Percentiles rank a stretch among this genome's conserved stretches.
These are phyloP conservation scores for Colletotrichum tropicicola DNA, from an alignment of 2,329 filamentous ascomycete genomes.

Conservation along the genomic window DNA sequence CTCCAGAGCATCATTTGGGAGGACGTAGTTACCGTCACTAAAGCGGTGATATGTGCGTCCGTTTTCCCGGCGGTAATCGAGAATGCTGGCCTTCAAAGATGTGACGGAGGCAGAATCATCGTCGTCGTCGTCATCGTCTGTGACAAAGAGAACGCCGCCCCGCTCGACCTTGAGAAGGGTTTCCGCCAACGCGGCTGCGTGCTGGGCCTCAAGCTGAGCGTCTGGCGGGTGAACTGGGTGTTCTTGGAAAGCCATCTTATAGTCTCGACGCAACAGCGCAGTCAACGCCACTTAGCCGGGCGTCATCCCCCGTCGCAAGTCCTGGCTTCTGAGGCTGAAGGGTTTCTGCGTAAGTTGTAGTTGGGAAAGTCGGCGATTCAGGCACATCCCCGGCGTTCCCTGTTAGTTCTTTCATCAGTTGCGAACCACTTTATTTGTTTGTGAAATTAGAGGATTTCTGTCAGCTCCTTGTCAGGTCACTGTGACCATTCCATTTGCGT, in stretches of 20 bases:
- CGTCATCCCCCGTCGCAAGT: neutral
- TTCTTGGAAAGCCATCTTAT: neutral
- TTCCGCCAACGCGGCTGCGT: neutral
- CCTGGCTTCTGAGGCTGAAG: neutral
- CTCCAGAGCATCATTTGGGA: constrained; percentile 36
- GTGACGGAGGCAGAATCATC: neutral
- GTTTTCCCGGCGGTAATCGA: constrained; percentile 26
- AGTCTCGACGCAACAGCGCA: neutral
- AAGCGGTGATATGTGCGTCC: constrained; percentile 30
- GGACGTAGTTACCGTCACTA: constrained; percentile 37
- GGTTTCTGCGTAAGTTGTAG: neutral
- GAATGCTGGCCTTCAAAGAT: constrained; percentile 26
- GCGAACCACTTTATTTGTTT: neutral
- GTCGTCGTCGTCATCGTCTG: neutral
- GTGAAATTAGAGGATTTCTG: neutral
- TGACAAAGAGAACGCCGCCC: neutral
- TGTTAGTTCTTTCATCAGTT: neutral
- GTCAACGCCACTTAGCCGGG: neutral
- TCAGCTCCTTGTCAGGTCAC: neutral
- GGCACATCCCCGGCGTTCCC: neutral
- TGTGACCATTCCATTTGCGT: neutral
- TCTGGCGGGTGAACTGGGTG: neutral
- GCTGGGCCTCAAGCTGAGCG: neutral
- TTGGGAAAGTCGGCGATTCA: neutral
- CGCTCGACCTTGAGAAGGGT: neutral